Conservation (phyloP, 1,139 yeast genomes). For the Magnusiomyces ingens region DNA sequence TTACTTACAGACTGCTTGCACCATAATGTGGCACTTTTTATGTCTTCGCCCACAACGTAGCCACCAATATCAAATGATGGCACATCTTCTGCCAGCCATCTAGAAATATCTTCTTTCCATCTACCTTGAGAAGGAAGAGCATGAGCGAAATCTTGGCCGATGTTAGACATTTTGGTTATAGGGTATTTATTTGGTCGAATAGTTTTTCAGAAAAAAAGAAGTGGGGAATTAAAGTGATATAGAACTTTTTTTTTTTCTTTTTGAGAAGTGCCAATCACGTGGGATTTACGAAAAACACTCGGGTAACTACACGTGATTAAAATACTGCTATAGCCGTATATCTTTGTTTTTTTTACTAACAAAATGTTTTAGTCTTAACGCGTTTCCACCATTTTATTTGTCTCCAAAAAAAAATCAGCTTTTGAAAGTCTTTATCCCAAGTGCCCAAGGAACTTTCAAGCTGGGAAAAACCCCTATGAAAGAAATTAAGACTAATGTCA, state of each 20-base stretch:
- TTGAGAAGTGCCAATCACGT: neutral
- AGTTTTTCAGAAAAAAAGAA: no score
- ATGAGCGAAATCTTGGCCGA: constrained; percentile 38
- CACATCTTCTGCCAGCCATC: constrained; percentile 77
- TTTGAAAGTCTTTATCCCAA: no score
- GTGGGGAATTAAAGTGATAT: neutral
- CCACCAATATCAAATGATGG: constrained; percentile 96
- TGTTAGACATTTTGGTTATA: constrained; percentile 35
- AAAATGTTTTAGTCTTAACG: no score
- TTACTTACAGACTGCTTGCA: constrained; percentile 56
- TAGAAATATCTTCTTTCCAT: constrained; percentile 74
- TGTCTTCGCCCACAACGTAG: constrained; percentile 76
- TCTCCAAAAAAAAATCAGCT: no score
- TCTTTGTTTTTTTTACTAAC: no score
- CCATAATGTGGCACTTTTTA: constrained; percentile 66
- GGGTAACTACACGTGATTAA: neutral
- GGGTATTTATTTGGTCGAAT: no score
- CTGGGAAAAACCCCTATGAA: no score
- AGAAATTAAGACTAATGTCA: no score
- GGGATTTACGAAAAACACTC: no score
- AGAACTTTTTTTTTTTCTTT: neutral
- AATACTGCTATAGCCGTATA: neutral
- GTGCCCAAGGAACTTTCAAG: no score
- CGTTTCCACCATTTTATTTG: no score
- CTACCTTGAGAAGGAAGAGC: constrained; percentile 65